Base-by-base conservation (phyloP, 352 stramenopile species). In the Stephanocyclus meneghinianus region DNA sequence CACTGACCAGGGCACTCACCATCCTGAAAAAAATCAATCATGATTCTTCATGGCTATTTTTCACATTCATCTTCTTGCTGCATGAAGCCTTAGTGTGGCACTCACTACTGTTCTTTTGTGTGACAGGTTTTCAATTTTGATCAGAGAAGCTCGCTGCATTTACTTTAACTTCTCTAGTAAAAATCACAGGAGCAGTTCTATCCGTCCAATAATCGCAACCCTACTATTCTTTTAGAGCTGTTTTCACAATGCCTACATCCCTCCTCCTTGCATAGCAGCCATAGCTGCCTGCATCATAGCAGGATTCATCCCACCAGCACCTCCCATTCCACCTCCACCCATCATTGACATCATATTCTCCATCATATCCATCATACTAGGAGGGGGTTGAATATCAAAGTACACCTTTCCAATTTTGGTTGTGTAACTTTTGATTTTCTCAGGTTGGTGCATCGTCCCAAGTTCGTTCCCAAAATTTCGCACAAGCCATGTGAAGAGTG, bases 261-360 rank as follows among this genome's bases (percentile, higher is more conserved):
- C 69, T 45, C 69, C 69, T 29, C 75, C 75, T 70, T 74, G 62
- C 75, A 83, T 83, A 21, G 75, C 75, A 55, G 73, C 66, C 75
- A 83, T 83, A 32, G 53, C 53, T 16, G 53, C 53, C 76, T 90
- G 83, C 86, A 91, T 91, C 81, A 90, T 90, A 48, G 86, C 83
- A 55, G 87, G 85, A 61, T 93, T 88, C 57, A 93, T 91, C 16
- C 81, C 84, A 51, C 72, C 78, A 16, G 88, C 81, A 26, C 67
- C 80, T 37, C 64, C 67, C 26, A 61, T 74, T 45, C 75, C 83
- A 30, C 75, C 74, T n/a, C 71, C 81, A 44, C 84, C 87, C 84
- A 91, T 91, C 74, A 86, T 87, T n/a, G 66, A 64, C 86, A 93
- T 91, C 88, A 93, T 93, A 71, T 90, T 91, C 67, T 93, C 88